Percentiles rank a stretch among this genome's conserved stretches.
phyloP scores from a whole-genome alignment of 2,329 filamentous ascomycete genomes.

The Ambrosiella xylebori region DNA sequence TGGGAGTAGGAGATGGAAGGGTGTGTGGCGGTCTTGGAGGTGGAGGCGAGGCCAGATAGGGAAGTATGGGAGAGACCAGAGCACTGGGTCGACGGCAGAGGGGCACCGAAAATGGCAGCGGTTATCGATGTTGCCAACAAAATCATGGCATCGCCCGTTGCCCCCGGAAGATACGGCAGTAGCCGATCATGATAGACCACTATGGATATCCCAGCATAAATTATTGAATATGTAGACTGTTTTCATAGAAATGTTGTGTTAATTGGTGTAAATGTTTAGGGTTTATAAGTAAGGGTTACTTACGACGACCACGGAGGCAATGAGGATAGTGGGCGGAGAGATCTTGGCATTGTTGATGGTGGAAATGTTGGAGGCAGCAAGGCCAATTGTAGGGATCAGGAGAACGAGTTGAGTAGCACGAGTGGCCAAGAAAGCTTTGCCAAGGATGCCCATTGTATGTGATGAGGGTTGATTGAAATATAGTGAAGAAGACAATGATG shows the following conservation, averaged over 20 bases:
- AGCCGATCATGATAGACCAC: conserved; percentile 66
- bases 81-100: conserved; percentile 65
- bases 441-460: conserved; percentile 45
- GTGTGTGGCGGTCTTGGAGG: conserved; percentile 15
- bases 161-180: conserved; percentile 55
- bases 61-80: conserved; percentile 26
- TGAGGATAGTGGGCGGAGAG: conserved; percentile 51
- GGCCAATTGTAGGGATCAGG: conserved; percentile 61
- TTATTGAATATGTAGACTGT: conserved; percentile 58
- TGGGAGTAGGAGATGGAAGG: conserved; percentile 19
- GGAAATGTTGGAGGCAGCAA: conserved; percentile 67
- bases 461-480: background rate
- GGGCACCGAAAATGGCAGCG: conserved; percentile 60
- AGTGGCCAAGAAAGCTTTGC: conserved; percentile 59
- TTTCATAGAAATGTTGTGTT: conserved; percentile 14
- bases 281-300: conserved; percentile 21
- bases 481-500: background rate
- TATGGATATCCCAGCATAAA: conserved; percentile 66
- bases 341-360: conserved; percentile 52
- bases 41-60: background rate
- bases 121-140: conserved; percentile 65
- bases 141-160: conserved; percentile 48
- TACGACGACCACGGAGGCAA: conserved; percentile 68
- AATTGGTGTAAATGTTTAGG: background rate
- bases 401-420: conserved; percentile 53